These are phyloP conservation scores for Heliamphora pulchella DNA, from an alignment of 179 eudicot genomes.

Conservation along the genomic window DNA sequence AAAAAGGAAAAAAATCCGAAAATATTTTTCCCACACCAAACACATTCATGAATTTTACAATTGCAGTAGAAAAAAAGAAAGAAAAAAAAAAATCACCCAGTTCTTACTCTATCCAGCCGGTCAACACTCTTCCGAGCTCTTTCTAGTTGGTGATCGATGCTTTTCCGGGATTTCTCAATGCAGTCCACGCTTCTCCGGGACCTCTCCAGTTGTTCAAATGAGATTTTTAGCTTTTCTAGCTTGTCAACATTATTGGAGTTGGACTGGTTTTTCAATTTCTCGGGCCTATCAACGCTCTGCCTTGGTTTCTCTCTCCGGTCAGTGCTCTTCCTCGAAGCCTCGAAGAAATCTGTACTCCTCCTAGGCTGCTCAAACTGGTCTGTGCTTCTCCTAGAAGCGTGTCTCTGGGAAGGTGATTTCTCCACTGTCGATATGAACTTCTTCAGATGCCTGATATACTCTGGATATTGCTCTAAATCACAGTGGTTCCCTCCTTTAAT, in stretches of 20 bases:
- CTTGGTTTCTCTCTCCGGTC: slow-evolving; percentile 52
- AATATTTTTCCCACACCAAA: slow-evolving; percentile 18
- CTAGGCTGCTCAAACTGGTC: slow-evolving; percentile 52
- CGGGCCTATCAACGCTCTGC: slow-evolving; percentile 36
- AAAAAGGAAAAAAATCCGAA: background rate
- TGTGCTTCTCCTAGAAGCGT: slow-evolving; percentile 40
- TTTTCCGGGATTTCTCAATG: slow-evolving; percentile 51
- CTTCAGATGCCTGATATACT: slow-evolving; percentile 53
- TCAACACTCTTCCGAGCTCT: slow-evolving; percentile 62
- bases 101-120: slow-evolving; percentile 44
- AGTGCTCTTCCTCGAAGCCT: slow-evolving; percentile 52
- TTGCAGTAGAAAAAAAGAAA: background rate
- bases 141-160: slow-evolving; percentile 43
- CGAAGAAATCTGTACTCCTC: slow-evolving; percentile 41
- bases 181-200: slow-evolving; percentile 57
- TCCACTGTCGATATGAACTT: slow-evolving; percentile 50
- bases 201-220: slow-evolving; percentile 54
- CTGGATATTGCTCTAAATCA: slow-evolving; percentile 60
- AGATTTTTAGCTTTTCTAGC: slow-evolving; percentile 40
- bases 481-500: slow-evolving; percentile 58
- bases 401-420: slow-evolving; percentile 42
- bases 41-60: slow-evolving; percentile 22
- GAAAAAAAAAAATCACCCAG: slow-evolving; percentile 20
- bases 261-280: slow-evolving; percentile 31
- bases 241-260: slow-evolving; percentile 31